These are phyloP conservation scores for Pisolithus orientalis DNA, from an alignment of 768 basidiomycete genomes.

Conservation along the genomic window DNA sequence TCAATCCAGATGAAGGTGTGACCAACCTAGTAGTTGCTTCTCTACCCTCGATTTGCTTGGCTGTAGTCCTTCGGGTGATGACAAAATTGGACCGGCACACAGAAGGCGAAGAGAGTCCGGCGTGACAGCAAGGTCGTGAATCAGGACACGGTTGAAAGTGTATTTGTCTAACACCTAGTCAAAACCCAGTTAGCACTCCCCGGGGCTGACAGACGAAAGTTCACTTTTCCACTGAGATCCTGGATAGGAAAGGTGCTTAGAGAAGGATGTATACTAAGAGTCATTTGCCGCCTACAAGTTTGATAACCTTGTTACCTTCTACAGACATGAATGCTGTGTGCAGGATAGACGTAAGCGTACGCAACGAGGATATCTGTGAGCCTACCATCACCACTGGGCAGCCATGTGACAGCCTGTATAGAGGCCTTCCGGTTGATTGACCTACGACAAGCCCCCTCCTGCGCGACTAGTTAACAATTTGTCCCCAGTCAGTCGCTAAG, in stretches of 20 bases:
- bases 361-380: neutral
- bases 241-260: slow-evolving; percentile 16
- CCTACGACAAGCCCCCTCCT: slow-evolving; percentile 65
- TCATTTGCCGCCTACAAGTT: slow-evolving; percentile 39
- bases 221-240: slow-evolving; percentile 56
- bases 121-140: slow-evolving; percentile 68
- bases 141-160: slow-evolving; percentile 52
- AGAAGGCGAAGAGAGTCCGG: slow-evolving; percentile 59
- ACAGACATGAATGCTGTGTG: slow-evolving; percentile 61
- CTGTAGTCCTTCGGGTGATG: slow-evolving; percentile 54
- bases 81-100: slow-evolving; percentile 61
- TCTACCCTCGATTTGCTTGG: slow-evolving; percentile 66
- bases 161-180: slow-evolving; percentile 49
- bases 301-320: slow-evolving; percentile 54
- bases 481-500: neutral
- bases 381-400: slow-evolving; percentile 55
- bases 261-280: neutral
- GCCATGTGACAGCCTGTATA: slow-evolving; percentile 66
- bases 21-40: slow-evolving; percentile 59
- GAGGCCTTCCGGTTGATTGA: slow-evolving; percentile 52
- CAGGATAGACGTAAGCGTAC: neutral
- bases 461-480: neutral
- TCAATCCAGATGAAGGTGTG: neutral
- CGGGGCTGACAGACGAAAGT: slow-evolving; percentile 5
- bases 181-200: neutral